Evolutionary conservation across 768 basidiomycete genomes (phyloP).

Genomic region (Inosperma sp.): DNA sequence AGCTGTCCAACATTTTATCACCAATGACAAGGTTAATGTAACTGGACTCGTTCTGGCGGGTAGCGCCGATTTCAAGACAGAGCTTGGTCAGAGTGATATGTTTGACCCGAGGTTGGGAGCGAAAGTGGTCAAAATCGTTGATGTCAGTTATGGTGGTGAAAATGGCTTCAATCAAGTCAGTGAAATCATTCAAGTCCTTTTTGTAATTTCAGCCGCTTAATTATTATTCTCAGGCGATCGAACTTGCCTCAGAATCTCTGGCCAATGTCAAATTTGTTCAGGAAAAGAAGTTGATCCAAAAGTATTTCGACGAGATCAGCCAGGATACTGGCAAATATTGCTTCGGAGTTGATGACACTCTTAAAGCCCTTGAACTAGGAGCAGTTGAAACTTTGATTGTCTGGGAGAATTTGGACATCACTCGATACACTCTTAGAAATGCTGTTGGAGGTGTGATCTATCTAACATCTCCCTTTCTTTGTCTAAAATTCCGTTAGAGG

Average conservation of each 20-base stretch:
- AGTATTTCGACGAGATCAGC: slow-evolving; percentile 99
- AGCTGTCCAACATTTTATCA: slow-evolving; percentile 97
- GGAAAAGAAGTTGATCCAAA: slow-evolving; percentile 96
- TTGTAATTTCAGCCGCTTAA: slow-evolving; percentile 2
- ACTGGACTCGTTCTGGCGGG: slow-evolving; percentile 94
- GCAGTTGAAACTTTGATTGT: slow-evolving; percentile 96
- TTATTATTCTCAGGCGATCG: slow-evolving; percentile 67
- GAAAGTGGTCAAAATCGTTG: slow-evolving; percentile 96
- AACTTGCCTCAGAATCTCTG: slow-evolving; percentile 91
- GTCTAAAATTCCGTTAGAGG: slow-evolving; percentile 48
- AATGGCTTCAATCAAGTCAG: slow-evolving; percentile 98
- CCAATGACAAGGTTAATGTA: slow-evolving; percentile 97
- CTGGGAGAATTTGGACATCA: slow-evolving; percentile 96
- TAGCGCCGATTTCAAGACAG: slow-evolving; percentile 98
- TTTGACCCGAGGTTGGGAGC: slow-evolving; percentile 84
- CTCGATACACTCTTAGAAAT: slow-evolving; percentile 83
- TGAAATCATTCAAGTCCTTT: neutral
- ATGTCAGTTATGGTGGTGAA: slow-evolving; percentile 97
- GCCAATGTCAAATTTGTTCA: slow-evolving; percentile 99
- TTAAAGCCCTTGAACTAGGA: slow-evolving; percentile 94
- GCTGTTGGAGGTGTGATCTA: slow-evolving; percentile 72
- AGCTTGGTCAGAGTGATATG: slow-evolving; percentile 93
- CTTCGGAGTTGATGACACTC: slow-evolving; percentile 95
- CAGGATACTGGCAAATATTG: slow-evolving; percentile 95
- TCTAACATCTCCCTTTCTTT: neutral